Conservation (phyloP, 1,284 basidiomycete species). For the Malassezia restricta region DNA sequence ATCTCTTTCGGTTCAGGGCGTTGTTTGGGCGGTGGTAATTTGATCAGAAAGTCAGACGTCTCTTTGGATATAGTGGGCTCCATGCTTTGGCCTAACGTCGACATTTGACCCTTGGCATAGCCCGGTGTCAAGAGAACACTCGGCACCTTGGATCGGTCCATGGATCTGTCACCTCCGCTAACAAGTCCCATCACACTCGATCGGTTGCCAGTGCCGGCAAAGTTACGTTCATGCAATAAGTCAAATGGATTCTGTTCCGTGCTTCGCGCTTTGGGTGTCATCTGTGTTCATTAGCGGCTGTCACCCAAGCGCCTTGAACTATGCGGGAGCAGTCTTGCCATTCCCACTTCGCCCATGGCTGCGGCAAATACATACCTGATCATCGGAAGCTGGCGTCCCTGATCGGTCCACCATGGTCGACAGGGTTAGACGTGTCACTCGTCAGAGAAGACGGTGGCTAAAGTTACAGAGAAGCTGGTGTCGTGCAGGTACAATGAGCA, state of each 20-base stretch:
- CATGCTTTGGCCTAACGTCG: neutral
- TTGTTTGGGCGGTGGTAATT: constrained; percentile 32
- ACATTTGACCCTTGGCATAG: neutral
- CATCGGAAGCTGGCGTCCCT: neutral
- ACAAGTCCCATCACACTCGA: constrained; percentile 1
- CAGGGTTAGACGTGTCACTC: neutral
- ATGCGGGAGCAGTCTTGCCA: too few relatives aligned
- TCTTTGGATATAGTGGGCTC: constrained; percentile 1
- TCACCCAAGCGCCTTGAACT: too few relatives aligned
- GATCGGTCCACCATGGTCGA: neutral
- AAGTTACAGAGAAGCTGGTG: too few relatives aligned
- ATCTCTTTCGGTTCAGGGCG: constrained; percentile 16
- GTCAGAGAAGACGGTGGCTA: too few relatives aligned
- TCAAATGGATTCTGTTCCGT: constrained; percentile 14
- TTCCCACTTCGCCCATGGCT: neutral
- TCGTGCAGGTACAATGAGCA: too few relatives aligned
- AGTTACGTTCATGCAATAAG: neutral
- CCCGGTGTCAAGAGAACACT: constrained; percentile 11
- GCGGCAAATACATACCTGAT: neutral
- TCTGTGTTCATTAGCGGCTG: neutral
- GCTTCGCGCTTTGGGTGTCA: constrained; percentile 11
- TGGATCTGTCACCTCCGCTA: neutral
- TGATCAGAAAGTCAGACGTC: constrained; percentile 42
- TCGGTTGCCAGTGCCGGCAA: neutral
- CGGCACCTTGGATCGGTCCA: constrained; percentile 6